These are phyloP conservation scores for Stephania cephalantha DNA, from an alignment of 164 flowering plant genomes.

Conservation along the genomic window DNA sequence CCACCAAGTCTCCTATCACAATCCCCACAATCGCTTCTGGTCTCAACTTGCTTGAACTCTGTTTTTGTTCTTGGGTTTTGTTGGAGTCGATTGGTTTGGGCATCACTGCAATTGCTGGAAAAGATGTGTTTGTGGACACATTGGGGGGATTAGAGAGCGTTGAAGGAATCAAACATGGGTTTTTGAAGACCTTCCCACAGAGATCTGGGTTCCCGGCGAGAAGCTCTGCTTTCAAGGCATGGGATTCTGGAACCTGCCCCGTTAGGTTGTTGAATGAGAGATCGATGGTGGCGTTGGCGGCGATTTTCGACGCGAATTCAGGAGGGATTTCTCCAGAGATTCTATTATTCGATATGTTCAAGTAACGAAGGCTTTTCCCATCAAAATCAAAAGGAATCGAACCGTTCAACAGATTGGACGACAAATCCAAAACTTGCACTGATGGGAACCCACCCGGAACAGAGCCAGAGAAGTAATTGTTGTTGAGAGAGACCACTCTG, in stretches of 20 bases:
- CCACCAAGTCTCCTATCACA: conserved; percentile 54
- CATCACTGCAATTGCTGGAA: conserved; percentile 67
- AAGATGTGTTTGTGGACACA: conserved; percentile 22
- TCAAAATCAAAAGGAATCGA: conserved; percentile 52
- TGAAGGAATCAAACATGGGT: conserved; percentile 52
- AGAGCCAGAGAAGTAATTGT: conserved; percentile 50
- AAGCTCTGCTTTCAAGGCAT: conserved; percentile 34
- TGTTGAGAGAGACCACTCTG: conserved; percentile 46
- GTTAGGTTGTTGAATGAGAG: conserved; percentile 65
- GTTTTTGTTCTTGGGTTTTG: conserved; percentile 6
- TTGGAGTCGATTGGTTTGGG: conserved; percentile 31
- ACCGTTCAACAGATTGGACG: conserved; percentile 61
- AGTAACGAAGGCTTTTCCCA: conserved; percentile 38
- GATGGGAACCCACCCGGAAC: conserved; percentile 42
- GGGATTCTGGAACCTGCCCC: conserved; percentile 55
- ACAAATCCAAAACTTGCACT: conserved; percentile 47
- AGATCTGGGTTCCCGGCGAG: conserved; percentile 57
- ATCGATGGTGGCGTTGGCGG: conserved; percentile 49
- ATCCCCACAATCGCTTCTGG: conserved; percentile 50
- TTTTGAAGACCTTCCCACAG: conserved; percentile 74
- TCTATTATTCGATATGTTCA: conserved; percentile 64
- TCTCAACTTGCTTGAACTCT: conserved; percentile 26
- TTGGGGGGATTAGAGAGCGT: conserved; percentile 47
- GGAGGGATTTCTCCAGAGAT: conserved; percentile 43
- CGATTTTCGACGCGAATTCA: conserved; percentile 35